Conservation (phyloP, 1,284 basidiomycete genomes). For the Malassezia sympodialis region DNA sequence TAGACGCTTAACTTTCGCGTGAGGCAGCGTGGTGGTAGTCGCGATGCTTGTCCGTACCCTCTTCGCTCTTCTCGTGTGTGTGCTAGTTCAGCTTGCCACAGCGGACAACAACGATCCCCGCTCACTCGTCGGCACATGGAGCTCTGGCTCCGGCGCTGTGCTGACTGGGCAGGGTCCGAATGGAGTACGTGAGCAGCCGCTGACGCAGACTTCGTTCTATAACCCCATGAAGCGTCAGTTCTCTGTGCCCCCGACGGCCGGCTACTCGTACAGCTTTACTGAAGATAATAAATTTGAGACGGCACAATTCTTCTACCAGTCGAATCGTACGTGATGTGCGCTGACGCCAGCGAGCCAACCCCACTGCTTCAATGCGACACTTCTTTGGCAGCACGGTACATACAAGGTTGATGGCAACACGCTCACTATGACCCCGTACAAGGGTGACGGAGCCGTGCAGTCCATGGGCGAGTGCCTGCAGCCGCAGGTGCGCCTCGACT, state of each 20-base stretch:
- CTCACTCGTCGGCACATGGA: slow-evolving; percentile 21
- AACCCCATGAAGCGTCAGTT: slow-evolving; percentile 41
- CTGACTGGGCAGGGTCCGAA: slow-evolving; percentile 14
- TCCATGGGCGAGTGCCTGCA: slow-evolving; percentile 2
- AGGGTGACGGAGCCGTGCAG: slow-evolving; percentile 25
- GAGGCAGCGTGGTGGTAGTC: neutral
- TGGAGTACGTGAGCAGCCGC: neutral
- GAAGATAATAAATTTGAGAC: slow-evolving; percentile 41
- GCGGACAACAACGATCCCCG: neutral
- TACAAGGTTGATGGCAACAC: slow-evolving; percentile 26
- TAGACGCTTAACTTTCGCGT: neutral
- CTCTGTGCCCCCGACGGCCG: slow-evolving; percentile 28
- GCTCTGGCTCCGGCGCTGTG: slow-evolving; percentile 21
- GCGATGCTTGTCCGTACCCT: neutral
- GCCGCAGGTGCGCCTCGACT: neutral
- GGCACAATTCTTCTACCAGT: slow-evolving; percentile 28
- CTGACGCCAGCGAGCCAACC: slow-evolving; percentile 20
- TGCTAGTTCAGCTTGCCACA: neutral
- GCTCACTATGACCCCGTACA: slow-evolving; percentile 29
- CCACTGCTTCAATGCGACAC: slow-evolving; percentile 36
- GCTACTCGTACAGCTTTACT: slow-evolving; percentile 43
- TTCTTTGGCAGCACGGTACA: slow-evolving; percentile 46
- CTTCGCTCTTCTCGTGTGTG: neutral
- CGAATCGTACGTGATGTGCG: slow-evolving; percentile 22
- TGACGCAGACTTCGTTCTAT: slow-evolving; percentile 27